These are phyloP conservation scores for Xylariaceae sp. DNA, from an alignment of 2,329 filamentous ascomycete genomes.

Conservation along the genomic window DNA sequence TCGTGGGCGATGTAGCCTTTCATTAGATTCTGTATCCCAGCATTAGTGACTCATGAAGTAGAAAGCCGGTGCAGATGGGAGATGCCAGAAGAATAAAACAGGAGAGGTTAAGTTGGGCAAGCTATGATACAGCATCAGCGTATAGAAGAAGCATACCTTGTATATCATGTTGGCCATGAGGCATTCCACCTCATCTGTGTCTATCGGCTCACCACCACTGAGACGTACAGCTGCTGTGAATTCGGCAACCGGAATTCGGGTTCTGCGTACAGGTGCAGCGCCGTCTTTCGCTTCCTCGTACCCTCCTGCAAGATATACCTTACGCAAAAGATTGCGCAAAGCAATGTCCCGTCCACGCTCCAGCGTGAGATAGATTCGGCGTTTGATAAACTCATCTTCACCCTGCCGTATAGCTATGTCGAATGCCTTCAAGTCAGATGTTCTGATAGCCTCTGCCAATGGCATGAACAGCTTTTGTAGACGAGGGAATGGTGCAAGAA, in stretches of 20 bases:
- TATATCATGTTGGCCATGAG: constrained; percentile 95
- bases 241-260: constrained; percentile 75
- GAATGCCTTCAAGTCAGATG: constrained; percentile 78
- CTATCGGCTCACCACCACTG: constrained; percentile 63
- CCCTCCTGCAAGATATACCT: constrained; percentile 82
- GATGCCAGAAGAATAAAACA: background rate
- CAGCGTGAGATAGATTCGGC: constrained; percentile 89
- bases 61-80: background rate
- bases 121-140: too few relatives aligned
- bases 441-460: constrained; percentile 73
- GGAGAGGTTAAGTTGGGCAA: too few relatives aligned
- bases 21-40: constrained; percentile 70
- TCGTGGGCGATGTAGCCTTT: constrained; percentile 97
- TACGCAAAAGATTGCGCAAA: constrained; percentile 84
- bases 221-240: constrained; percentile 82
- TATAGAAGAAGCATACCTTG: constrained; percentile 59
- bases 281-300: constrained; percentile 74
- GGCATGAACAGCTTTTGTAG: constrained; percentile 77
- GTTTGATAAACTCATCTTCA: constrained; percentile 89
- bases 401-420: constrained; percentile 75
- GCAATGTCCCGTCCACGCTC: constrained; percentile 90
- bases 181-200: constrained; percentile 93
- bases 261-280: constrained; percentile 60
- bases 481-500: constrained; percentile 71
- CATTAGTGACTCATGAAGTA: constrained; percentile 25